These are phyloP conservation scores for Thelonectria rubi DNA, from an alignment of 2,329 filamentous ascomycete genomes.

Conservation along the genomic window DNA sequence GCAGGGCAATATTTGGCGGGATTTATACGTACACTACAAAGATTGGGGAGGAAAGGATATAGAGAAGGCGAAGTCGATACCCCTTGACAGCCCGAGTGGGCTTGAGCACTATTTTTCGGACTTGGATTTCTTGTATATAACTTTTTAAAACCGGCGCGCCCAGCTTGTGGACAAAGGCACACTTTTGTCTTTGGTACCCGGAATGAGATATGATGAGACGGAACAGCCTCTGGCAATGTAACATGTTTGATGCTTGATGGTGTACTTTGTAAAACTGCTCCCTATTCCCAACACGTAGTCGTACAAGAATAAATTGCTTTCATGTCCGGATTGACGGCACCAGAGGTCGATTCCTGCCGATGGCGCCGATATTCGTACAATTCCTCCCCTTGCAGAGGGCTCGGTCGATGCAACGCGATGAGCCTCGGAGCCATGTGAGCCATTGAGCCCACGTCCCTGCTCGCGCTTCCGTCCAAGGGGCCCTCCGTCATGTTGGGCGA, in stretches of 20 bases:
- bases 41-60: conserved; percentile 8
- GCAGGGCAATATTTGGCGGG: not conserved
- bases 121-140: conserved; percentile 30
- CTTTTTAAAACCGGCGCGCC: conserved; percentile 15
- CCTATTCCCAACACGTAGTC: conserved; percentile 12
- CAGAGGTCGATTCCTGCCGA: not conserved
- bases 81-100: conserved; percentile 32
- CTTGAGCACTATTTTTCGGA: conserved; percentile 24
- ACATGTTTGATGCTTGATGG: not conserved
- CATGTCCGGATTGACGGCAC: too few species aligned
- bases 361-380: conserved; percentile 15
- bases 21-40: not conserved
- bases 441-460: too few species aligned
- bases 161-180: not conserved
- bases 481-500: not conserved
- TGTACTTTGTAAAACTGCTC: conserved; percentile 4
- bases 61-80: conserved; percentile 42
- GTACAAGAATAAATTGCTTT: conserved; percentile 11
- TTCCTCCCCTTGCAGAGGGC: not conserved
- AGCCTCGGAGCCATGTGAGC: too few species aligned
- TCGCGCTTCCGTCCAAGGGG: too few species aligned
- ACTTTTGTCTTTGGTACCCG: not conserved
- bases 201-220: conserved; percentile 25
- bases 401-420: too few species aligned
- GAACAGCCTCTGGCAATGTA: not conserved